Conservation (phyloP, 2,329 filamentous ascomycete species). For the Xylaria arbuscula region DNA sequence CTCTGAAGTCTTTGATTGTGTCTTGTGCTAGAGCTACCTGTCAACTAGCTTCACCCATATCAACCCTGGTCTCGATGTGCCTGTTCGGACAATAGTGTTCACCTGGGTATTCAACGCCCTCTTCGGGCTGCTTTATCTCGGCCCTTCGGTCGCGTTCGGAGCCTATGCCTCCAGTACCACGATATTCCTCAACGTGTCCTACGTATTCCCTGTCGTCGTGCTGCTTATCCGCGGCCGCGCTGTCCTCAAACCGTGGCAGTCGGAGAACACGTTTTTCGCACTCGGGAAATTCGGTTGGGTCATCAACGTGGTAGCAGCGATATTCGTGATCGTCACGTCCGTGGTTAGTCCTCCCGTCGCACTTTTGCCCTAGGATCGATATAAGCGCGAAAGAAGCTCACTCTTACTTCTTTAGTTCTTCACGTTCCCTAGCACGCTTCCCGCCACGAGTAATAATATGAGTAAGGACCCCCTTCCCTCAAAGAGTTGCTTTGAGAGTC, state of each 20-base stretch:
- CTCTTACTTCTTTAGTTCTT: slow-evolving; percentile 45
- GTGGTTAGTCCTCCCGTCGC: slow-evolving; percentile 42
- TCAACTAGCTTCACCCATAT: slow-evolving; percentile 51
- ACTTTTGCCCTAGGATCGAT: background rate
- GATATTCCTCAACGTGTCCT: slow-evolving; percentile 60
- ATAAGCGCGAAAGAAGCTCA: slow-evolving; percentile 6
- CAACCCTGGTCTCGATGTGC: slow-evolving; percentile 54
- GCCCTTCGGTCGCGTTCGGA: slow-evolving; percentile 59
- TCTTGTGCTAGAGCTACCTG: background rate
- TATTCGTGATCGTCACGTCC: slow-evolving; percentile 55
- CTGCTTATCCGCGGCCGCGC: slow-evolving; percentile 53
- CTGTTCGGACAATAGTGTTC: slow-evolving; percentile 55
- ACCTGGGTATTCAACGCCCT: slow-evolving; percentile 57
- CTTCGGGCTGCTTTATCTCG: slow-evolving; percentile 60
- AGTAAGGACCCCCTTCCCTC: slow-evolving; percentile 40
- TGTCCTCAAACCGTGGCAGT: slow-evolving; percentile 47
- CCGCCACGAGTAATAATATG: slow-evolving; percentile 48
- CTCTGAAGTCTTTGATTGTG: background rate
- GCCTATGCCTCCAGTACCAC: slow-evolving; percentile 59
- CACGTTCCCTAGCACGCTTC: slow-evolving; percentile 48
- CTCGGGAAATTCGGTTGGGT: slow-evolving; percentile 48
- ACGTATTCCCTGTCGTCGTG: slow-evolving; percentile 56
- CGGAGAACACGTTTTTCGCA: slow-evolving; percentile 45
- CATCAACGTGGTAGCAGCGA: slow-evolving; percentile 50
- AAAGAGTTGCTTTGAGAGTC: background rate